Conservation (phyloP, 2,329 filamentous ascomycete species). For the Aspergillus quadrilineatus region DNA sequence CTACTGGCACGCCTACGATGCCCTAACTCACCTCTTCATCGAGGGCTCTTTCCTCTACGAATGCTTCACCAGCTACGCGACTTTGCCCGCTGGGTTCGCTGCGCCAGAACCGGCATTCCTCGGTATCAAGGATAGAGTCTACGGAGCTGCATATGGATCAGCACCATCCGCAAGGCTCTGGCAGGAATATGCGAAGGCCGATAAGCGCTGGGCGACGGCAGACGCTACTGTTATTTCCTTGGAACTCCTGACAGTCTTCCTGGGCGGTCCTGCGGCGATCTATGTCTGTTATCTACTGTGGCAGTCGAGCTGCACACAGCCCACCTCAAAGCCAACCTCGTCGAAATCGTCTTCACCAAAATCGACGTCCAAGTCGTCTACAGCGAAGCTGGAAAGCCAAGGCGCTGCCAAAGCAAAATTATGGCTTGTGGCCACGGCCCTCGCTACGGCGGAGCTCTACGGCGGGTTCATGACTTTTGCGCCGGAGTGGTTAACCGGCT, state of each 20-base stretch:
- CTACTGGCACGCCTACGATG: conserved; percentile 93
- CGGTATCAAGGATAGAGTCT: conserved; percentile 53
- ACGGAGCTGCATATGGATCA: conserved; percentile 59
- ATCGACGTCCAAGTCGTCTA: background rate
- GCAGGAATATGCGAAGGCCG: conserved; percentile 67
- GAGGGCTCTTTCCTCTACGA: conserved; percentile 92
- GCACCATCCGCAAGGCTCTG: conserved; percentile 57
- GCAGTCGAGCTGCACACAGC: conserved; percentile 22
- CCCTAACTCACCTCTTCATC: conserved; percentile 84
- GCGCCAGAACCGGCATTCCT: conserved; percentile 50
- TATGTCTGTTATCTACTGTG: conserved; percentile 57
- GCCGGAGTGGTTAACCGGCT: conserved; percentile 63
- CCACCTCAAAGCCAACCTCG: background rate
- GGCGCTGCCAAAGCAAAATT: conserved; percentile 37
- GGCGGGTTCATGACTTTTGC: conserved; percentile 65
- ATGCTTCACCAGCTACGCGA: conserved; percentile 73
- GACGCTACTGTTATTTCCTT: conserved; percentile 60
- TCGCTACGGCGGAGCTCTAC: conserved; percentile 65
- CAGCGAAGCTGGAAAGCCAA: conserved; percentile 15
- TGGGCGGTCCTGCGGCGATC: conserved; percentile 58
- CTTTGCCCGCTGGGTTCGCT: conserved; percentile 40
- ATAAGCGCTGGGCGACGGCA: conserved; percentile 59
- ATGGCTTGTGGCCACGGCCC: conserved; percentile 58
- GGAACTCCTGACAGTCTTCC: conserved; percentile 61
- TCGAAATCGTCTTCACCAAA: background rate